Percentiles rank a stretch among this genome's conserved stretches.
Conservation (phyloP, 2,329 filamentous ascomycete species). For the Trichoderma aggressivum region DNA sequence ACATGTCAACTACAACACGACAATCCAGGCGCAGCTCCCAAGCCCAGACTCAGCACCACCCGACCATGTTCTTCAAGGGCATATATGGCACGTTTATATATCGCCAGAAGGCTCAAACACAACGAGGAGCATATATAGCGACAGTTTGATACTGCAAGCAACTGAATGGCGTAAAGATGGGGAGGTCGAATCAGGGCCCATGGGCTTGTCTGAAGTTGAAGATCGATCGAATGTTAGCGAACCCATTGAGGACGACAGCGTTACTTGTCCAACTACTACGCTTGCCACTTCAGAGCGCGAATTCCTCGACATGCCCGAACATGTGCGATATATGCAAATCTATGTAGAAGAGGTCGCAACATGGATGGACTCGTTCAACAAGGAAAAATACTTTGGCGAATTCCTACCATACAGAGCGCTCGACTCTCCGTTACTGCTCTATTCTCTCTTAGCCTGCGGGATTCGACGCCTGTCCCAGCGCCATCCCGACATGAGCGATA, state of each 20-base stretch:
- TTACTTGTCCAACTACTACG: background rate
- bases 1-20: too few relatives aligned
- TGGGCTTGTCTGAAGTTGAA: constrained; percentile 9
- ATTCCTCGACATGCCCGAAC: constrained; percentile 70
- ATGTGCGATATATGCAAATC: constrained; percentile 84
- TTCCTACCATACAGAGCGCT: constrained; percentile 80
- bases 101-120: constrained; percentile 6
- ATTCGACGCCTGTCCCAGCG: constrained; percentile 74
- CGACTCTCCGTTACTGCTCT: constrained; percentile 80
- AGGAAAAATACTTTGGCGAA: constrained; percentile 79
- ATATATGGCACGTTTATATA: constrained; percentile 1
- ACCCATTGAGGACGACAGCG: background rate
- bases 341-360: constrained; percentile 86
- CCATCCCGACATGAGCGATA: constrained; percentile 70
- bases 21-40: background rate
- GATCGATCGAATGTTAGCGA: constrained; percentile 4
- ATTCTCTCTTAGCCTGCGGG: constrained; percentile 85
- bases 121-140: background rate
- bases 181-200: background rate
- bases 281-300: constrained; percentile 40
- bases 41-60: background rate
- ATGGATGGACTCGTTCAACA: constrained; percentile 93
- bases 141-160: constrained; percentile 7
- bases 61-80: background rate
- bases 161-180: constrained; percentile 8